Percentiles rank a stretch among this genome's conserved stretches.
Conservation (phyloP, 495 filamentous ascomycete species). For the Neurospora africana region DNA sequence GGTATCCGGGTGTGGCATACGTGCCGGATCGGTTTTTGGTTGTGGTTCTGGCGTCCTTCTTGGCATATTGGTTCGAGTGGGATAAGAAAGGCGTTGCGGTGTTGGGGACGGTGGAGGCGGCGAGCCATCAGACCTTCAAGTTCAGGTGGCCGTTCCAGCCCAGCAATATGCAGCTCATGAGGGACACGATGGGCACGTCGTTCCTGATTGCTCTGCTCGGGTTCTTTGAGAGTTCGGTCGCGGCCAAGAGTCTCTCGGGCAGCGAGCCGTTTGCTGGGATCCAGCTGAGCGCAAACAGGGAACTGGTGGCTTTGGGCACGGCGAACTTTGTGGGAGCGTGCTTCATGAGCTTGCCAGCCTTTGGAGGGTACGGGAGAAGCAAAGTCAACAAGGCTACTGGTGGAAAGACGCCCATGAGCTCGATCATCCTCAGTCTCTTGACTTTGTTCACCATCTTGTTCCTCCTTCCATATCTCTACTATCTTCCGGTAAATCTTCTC, state of each 20-base stretch:
- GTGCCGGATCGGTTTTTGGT: constrained; percentile 88
- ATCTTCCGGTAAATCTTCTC: constrained; percentile 62
- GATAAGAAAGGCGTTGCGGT: constrained; percentile 70
- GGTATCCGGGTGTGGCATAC: constrained; percentile 74
- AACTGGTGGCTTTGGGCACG: constrained; percentile 83
- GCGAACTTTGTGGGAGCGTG: constrained; percentile 86
- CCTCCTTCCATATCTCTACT: constrained; percentile 85
- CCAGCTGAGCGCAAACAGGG: constrained; percentile 79
- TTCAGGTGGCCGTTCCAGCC: constrained; percentile 79
- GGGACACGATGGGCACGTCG: constrained; percentile 80
- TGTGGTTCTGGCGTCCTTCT: constrained; percentile 73
- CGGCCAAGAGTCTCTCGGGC: constrained; percentile 75
- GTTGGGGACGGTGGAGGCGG: constrained; percentile 67
- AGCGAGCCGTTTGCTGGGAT: constrained; percentile 57
- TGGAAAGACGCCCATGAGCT: constrained; percentile 86
- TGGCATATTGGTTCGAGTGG: constrained; percentile 74
- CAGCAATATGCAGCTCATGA: constrained; percentile 65
- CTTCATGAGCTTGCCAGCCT: constrained; percentile 85
- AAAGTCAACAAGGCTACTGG: constrained; percentile 91
- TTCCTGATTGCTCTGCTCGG: constrained; percentile 91
- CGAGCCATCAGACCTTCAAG: constrained; percentile 54
- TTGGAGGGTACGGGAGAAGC: constrained; percentile 92
- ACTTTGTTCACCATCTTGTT: constrained; percentile 71
- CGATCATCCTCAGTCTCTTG: constrained; percentile 69
- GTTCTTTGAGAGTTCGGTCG: constrained; percentile 98